Base-by-base conservation (phyloP, 2,329 filamentous ascomycete species). In the Aspergillus tubingensis region DNA sequence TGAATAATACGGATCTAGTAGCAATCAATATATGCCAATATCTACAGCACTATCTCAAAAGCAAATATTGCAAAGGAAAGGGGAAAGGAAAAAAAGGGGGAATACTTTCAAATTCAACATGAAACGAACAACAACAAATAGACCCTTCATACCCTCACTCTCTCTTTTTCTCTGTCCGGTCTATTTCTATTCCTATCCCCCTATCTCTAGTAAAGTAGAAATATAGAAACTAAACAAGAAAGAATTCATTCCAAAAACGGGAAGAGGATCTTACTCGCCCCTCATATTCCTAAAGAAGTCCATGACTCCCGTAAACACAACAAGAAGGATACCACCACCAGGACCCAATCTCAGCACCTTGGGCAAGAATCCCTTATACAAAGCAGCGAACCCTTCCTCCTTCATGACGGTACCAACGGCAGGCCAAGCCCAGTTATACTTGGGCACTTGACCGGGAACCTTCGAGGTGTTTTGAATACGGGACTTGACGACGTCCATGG, bases 381-480 rank as follows among this genome's bases (percentile, higher is more conserved):
- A 82, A 41, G 95, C 95, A 51, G 79, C 80, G 75, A 96, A 94
- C 5, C 95, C 95, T 79, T 99, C 95, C 81, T 99, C 95, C 80
- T 87, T 91, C 79, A 92, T 88, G 62, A 99, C 91, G 7, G 91
- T 95, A 59, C 85, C 88, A 54, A 97, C 83, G 21, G 92, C 88
- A 50, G 92, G 91, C 86, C 89, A 96, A 32, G 95, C 95, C 95
- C 95, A 99, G 86, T 98, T 97, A 83, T 99, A 99, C 85, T 99
- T 99, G 74, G 91, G 91, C 21, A 87, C 80, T 57, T 86, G 83
- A 5, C 95, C 95, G n/a, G 90, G 77, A 41, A 96, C 81, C 83
- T 91, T 94, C 67, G 91, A 84, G 58, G 87, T 92, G 81, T 99
- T 99, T 80, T 99, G 95, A 68, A 99, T 99, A 65, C 95, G 89